Evolutionary conservation across 2,329 filamentous ascomycete species (phyloP).

Genomic region (Ophioceras dolichostomum): DNA sequence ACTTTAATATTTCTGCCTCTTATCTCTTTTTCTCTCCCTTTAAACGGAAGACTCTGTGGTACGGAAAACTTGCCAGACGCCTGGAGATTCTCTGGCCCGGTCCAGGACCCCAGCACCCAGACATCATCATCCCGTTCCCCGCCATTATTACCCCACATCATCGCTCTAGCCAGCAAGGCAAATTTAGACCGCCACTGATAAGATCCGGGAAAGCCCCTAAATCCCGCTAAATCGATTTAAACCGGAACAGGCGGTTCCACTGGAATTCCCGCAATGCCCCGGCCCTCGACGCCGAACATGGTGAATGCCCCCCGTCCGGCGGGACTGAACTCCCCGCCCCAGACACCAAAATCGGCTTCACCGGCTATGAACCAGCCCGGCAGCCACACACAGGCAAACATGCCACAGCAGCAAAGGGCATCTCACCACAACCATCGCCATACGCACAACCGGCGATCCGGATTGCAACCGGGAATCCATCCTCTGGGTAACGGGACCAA

Average conservation of each 20-base stretch:
- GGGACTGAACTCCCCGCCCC: conserved; percentile 28
- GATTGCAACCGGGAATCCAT: conserved; percentile 15
- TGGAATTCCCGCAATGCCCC: conserved; percentile 16
- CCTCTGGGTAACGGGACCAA: conserved; percentile 16
- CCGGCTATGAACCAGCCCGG: conserved; percentile 17
- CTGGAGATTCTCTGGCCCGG: too few species aligned
- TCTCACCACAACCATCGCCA: background rate
- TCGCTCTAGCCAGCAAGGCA: background rate
- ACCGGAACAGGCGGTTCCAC: conserved; percentile 2
- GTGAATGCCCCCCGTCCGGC: conserved; percentile 9
- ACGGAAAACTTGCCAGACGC: too few species aligned
- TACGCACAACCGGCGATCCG: conserved; percentile 11
- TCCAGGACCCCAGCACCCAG: background rate
- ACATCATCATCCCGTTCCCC: background rate
- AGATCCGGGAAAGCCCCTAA: conserved; percentile 1
- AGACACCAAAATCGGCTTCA: conserved; percentile 24
- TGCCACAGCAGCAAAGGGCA: background rate
- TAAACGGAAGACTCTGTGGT: too few species aligned
- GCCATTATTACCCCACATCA: conserved; percentile 4
- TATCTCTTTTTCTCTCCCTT: conserved; percentile 6
- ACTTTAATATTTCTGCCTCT: conserved; percentile 13
- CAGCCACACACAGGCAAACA: conserved; percentile 5
- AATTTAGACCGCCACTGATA: conserved; percentile 3
- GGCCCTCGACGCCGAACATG: conserved; percentile 22
- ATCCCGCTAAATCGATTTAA: background rate